These are phyloP conservation scores for Persicaria maculosa DNA, from an alignment of 148 eudicot genomes.

Conservation along the genomic window DNA sequence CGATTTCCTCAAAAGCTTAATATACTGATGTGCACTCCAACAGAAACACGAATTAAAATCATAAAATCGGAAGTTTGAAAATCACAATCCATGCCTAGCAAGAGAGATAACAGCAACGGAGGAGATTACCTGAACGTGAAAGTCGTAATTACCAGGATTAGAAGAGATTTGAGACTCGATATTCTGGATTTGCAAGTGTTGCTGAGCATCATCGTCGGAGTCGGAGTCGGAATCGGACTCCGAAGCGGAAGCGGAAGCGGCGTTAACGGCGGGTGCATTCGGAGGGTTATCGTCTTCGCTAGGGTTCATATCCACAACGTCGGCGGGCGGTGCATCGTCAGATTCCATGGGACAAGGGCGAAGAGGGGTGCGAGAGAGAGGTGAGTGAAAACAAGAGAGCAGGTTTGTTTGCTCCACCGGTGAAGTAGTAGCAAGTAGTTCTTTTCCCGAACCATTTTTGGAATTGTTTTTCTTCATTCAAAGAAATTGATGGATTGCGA, in stretches of 20 bases:
- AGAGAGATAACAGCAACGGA: neutral
- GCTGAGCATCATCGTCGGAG: constrained; percentile 53
- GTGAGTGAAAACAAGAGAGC: too few relatives aligned
- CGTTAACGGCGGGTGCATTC: neutral
- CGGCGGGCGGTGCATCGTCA: constrained; percentile 2
- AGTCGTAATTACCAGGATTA: constrained; percentile 62
- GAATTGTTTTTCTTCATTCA: too few relatives aligned
- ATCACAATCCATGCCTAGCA: neutral
- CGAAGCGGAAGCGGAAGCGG: constrained; percentile 28
- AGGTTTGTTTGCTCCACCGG: too few relatives aligned
- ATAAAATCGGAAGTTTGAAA: neutral
- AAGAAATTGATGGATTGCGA: too few relatives aligned
- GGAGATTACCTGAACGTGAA: constrained; percentile 56
- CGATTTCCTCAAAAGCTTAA: constrained; percentile 62
- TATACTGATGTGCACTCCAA: constrained; percentile 36
- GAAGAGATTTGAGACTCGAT: constrained; percentile 52
- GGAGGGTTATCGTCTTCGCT: constrained; percentile 4
- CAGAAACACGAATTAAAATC: neutral
- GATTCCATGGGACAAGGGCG: neutral
- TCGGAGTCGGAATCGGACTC: constrained; percentile 50
- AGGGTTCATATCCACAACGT: neutral
- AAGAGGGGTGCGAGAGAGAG: too few relatives aligned
- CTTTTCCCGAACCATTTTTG: too few relatives aligned
- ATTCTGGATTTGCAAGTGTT: constrained; percentile 48
- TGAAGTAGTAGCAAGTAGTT: too few relatives aligned